These are phyloP conservation scores for Schizothecium vesticola DNA, from an alignment of 495 filamentous ascomycete genomes.

Conservation along the genomic window DNA sequence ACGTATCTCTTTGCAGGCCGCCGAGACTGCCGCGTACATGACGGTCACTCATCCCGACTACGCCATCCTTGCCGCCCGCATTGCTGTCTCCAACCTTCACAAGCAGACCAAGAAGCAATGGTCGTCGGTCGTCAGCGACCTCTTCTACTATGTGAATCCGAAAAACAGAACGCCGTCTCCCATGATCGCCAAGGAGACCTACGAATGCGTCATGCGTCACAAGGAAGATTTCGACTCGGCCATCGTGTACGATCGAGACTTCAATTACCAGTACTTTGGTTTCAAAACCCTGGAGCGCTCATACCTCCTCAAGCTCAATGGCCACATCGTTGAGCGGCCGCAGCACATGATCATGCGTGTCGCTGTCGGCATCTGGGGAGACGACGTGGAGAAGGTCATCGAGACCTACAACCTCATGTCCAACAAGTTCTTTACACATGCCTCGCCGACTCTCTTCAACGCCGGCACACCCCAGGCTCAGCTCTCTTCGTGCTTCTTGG, in stretches of 20 bases:
- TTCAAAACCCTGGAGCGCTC: slow-evolving; percentile 99
- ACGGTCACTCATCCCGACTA: slow-evolving; percentile 99
- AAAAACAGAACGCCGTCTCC: slow-evolving; percentile 79
- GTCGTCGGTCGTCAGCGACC: slow-evolving; percentile 84
- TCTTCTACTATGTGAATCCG: slow-evolving; percentile 95
- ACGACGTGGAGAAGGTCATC: slow-evolving; percentile 86
- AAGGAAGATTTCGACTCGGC: slow-evolving; percentile 95
- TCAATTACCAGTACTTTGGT: slow-evolving; percentile 99
- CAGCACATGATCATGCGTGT: slow-evolving; percentile 99
- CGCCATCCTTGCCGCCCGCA: slow-evolving; percentile 95
- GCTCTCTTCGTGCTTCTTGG: slow-evolving; percentile 93
- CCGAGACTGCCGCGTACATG: slow-evolving; percentile 99
- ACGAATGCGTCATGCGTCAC: slow-evolving; percentile 90
- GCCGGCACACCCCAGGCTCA: slow-evolving; percentile 91
- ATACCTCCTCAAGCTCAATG: slow-evolving; percentile 87
- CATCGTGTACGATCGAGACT: slow-evolving; percentile 97
- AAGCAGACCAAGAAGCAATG: slow-evolving; percentile 99
- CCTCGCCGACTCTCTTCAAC: slow-evolving; percentile 96
- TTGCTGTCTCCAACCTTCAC: slow-evolving; percentile 98
- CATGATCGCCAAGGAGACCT: slow-evolving; percentile 87
- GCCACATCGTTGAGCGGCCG: slow-evolving; percentile 90
- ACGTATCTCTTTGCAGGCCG: slow-evolving; percentile 56
- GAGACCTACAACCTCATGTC: slow-evolving; percentile 99
- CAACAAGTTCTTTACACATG: slow-evolving; percentile 94
- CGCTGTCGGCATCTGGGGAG: slow-evolving; percentile 90